Evolutionary conservation across 2,329 filamentous ascomycete species (phyloP), one percentile per base, ranked within the genome.

Genomic region (Teratosphaeria zuluensis): DNA sequence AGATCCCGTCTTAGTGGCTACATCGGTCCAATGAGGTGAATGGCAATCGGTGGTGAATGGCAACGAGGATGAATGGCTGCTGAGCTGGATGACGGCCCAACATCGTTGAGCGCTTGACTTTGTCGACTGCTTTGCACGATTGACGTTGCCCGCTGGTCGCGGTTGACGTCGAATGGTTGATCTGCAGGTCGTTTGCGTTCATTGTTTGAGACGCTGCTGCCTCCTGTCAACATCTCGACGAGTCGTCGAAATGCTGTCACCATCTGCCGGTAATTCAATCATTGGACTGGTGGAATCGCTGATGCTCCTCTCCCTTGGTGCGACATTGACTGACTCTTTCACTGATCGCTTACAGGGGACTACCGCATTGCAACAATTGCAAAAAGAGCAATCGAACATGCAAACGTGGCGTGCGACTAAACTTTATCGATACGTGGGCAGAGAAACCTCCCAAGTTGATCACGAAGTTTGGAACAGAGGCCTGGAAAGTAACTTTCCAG

Each of bases 361-460:
- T 56, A 12, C 83, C 83, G 9, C 76, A 77, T 58, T 86, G 84
- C 69, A 79, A 88, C 67, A 96, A 96, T 69, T 96, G 92, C 74
- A 84, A 84, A 60, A 96, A 95, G 75, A 94, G 92, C 56, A 92
- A 85, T 68, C 81, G 92, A 55, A 79, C 86, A 59, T 97, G 92
- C 77, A 91, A 92, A 71, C 84, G 91, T 65, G 92, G 92, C 19
- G 80, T 96, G 55, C 84, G 90, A 42, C 78, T 97, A 48, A 96
- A 96, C 75, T 97, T 96, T 68, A 91, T 96, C 65, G 91, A 96
- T 69, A 88, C 87, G 3, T 86, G 87, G 62, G 85, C 87, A 58
- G 84, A 88, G 68, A 76, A 79, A 55, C 89, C 87, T 56, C 86
- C 84, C 11, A 65, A 57, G 8, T 55, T 68, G n/a, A 81, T 82